Conservation (phyloP, 257 asterid genomes). For the Penstemon barbatus region DNA sequence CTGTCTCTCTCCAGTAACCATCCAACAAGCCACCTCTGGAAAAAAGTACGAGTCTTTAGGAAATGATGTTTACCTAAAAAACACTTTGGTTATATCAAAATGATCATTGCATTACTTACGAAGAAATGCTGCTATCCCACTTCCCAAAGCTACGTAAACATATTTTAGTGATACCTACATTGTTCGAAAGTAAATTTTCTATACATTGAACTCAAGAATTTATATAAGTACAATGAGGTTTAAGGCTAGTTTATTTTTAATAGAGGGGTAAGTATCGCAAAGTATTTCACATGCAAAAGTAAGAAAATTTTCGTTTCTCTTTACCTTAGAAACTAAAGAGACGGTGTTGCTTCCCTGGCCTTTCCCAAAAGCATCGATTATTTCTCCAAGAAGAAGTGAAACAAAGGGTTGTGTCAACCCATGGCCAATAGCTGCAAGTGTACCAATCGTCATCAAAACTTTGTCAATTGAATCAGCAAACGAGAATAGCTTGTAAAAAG, state of each 20-base stretch:
- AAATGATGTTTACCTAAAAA: neutral
- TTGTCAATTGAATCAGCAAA: conserved; percentile 43
- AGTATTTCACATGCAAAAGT: neutral
- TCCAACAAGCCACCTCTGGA: conserved; percentile 56
- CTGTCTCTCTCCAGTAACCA: conserved; percentile 26
- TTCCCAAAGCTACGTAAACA: conserved; percentile 42
- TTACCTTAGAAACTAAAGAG: conserved; percentile 32
- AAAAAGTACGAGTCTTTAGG: neutral
- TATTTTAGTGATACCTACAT: conserved; percentile 40
- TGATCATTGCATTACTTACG: conserved; percentile 34
- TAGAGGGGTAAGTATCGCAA: no score
- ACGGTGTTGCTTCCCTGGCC: conserved; percentile 10
- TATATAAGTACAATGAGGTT: no score
- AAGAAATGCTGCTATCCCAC: conserved; percentile 48
- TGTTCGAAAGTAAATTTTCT: neutral
- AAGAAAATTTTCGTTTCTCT: neutral
- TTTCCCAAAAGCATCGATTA: conserved; percentile 36
- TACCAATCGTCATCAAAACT: conserved; percentile 39
- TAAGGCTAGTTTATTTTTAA: no score
- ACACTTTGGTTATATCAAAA: no score
- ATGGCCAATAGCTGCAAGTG: conserved; percentile 38
- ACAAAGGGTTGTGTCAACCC: conserved; percentile 36
- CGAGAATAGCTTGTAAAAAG: conserved; percentile 39
- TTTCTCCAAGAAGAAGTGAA: conserved; percentile 35
- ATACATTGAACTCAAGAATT: neutral